Conservation (phyloP, 768 basidiomycete species). For the Suillus subaureus region DNA sequence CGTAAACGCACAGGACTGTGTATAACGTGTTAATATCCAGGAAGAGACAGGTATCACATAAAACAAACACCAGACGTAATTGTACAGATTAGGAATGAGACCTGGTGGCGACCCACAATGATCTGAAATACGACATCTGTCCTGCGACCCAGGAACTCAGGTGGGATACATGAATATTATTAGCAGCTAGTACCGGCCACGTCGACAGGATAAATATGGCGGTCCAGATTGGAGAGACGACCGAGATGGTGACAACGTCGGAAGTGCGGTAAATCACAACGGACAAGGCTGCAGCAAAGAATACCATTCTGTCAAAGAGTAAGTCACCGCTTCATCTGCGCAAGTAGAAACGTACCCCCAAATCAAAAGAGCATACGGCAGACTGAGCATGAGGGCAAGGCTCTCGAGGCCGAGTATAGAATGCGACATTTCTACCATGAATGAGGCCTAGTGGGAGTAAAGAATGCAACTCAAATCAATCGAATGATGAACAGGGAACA, state of each 20-base stretch:
- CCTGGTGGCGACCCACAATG: not conserved
- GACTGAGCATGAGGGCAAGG: conserved; percentile 33
- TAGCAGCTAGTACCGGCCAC: not conserved
- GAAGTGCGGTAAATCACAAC: conserved; percentile 2
- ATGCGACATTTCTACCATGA: conserved; percentile 10
- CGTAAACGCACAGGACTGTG: not conserved
- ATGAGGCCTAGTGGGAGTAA: conserved; percentile 1
- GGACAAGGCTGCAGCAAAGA: conserved; percentile 7
- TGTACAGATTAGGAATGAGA: not conserved
- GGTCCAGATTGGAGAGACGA: conserved; percentile 4
- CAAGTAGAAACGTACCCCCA: conserved; percentile 18
- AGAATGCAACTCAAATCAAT: not conserved
- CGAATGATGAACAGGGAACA: conserved; percentile 22
- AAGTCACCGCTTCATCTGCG: not conserved
- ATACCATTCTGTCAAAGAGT: conserved; percentile 8
- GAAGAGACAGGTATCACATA: not conserved
- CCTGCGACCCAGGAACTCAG: not conserved
- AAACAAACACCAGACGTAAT: not conserved
- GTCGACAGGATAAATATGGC: not conserved
- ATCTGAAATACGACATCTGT: not conserved
- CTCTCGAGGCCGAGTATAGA: conserved; percentile 19
- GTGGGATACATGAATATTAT: not conserved
- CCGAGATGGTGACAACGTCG: not conserved
- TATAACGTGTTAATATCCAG: not conserved
- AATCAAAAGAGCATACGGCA: conserved; percentile 35